Evolutionary conservation across 2,329 filamentous ascomycete species (phyloP).

Genomic region (Apiospora sp.): DNA sequence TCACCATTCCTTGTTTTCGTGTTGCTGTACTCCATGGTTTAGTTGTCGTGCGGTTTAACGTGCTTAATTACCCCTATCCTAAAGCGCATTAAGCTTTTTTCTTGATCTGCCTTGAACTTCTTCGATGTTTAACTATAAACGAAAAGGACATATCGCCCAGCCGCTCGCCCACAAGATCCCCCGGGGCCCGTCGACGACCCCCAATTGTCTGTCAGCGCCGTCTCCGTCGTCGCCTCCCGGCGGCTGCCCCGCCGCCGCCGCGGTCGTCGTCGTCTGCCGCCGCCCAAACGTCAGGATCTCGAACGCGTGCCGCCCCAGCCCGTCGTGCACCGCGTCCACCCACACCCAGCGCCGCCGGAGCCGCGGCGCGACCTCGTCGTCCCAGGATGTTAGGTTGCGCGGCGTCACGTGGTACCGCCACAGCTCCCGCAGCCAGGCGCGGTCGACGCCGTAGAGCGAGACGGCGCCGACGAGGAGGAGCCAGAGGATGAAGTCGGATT

Average conservation of each 20-base stretch:
- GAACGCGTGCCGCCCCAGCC: neutral
- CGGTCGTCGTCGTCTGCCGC: neutral
- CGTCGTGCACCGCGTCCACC: neutral
- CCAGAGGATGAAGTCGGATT: neutral
- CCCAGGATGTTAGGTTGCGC: neutral
- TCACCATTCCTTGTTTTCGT: neutral
- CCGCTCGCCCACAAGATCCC: neutral
- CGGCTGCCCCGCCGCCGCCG: neutral
- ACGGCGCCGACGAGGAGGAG: slow-evolving; percentile 15
- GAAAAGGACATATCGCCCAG: slow-evolving; percentile 11
- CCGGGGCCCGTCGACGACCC: neutral
- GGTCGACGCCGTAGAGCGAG: neutral
- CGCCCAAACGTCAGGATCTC: neutral
- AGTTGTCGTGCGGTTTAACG: neutral
- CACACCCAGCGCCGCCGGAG: slow-evolving; percentile 14
- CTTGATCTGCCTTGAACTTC: neutral
- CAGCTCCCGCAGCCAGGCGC: neutral
- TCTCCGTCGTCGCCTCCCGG: neutral
- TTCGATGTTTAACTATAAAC: neutral
- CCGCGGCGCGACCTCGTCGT: neutral
- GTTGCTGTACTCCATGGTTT: neutral
- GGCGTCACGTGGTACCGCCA: neutral
- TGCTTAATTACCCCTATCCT: neutral
- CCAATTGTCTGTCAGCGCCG: neutral
- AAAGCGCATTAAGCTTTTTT: neutral